Conservation (phyloP, 2,329 filamentous ascomycete genomes). For the Ceratocystis ficicola region DNA sequence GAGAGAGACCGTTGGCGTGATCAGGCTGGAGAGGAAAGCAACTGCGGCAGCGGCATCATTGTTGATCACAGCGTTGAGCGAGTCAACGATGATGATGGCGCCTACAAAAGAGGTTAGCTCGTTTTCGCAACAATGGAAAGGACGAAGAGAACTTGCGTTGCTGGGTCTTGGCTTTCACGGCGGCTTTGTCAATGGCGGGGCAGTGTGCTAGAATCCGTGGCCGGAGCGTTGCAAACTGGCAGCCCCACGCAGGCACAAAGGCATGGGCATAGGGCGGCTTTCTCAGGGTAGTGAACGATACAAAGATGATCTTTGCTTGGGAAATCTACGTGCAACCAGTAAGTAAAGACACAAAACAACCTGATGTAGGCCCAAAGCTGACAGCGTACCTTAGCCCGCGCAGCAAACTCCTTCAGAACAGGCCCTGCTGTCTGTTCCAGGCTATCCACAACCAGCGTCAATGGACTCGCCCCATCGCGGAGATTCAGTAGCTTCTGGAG, state of each 20-base stretch:
- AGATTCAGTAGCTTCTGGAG: slow-evolving; percentile 71
- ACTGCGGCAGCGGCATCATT: slow-evolving; percentile 46
- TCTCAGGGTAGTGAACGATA: slow-evolving; percentile 64
- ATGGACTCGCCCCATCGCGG: slow-evolving; percentile 67
- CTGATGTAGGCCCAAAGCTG: neutral
- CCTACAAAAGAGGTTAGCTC: slow-evolving; percentile 34
- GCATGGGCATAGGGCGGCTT: slow-evolving; percentile 53
- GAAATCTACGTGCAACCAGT: slow-evolving; percentile 30
- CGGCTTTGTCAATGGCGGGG: slow-evolving; percentile 30
- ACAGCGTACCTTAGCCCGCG: slow-evolving; percentile 54
- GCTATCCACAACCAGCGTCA: slow-evolving; percentile 75
- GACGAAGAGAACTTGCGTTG: slow-evolving; percentile 32
- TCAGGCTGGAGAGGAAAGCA: slow-evolving; percentile 56
- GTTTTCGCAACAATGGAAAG: neutral
- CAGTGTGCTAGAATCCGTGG: slow-evolving; percentile 48
- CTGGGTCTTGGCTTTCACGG: slow-evolving; percentile 29
- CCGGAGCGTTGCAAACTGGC: slow-evolving; percentile 43
- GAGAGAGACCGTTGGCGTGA: slow-evolving; percentile 56
- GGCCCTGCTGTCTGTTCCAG: slow-evolving; percentile 68
- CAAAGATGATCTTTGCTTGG: slow-evolving; percentile 58
- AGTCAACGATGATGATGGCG: slow-evolving; percentile 67
- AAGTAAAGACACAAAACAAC: neutral
- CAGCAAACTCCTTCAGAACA: slow-evolving; percentile 60
- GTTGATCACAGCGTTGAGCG: slow-evolving; percentile 54
- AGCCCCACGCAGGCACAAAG: slow-evolving; percentile 53